Conservation (phyloP, 306 rosid genomes). For the Gastrolobium villosum region DNA sequence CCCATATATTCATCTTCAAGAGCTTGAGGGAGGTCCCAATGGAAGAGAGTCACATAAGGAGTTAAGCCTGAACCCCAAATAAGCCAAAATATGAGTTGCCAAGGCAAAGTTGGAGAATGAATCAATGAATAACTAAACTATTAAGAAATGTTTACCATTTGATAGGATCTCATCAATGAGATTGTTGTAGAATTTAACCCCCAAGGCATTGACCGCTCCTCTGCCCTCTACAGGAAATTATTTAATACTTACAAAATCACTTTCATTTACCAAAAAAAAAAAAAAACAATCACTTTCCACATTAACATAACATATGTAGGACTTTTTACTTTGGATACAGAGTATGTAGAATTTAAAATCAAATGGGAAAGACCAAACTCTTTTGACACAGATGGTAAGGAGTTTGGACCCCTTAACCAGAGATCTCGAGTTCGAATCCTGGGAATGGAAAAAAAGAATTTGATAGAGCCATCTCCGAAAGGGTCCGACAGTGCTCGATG, state of each 20-base stretch:
- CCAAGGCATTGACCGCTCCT: constrained; percentile 45
- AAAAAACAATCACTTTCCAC: too few relatives aligned
- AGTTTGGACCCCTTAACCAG: too few relatives aligned
- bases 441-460: too few relatives aligned
- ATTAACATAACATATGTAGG: too few relatives aligned
- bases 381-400: too few relatives aligned
- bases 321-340: too few relatives aligned
- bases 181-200: constrained; percentile 63
- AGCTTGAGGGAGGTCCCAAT: constrained; percentile 67
- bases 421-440: too few relatives aligned
- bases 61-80: constrained; percentile 39
- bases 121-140: neutral
- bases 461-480: too few relatives aligned
- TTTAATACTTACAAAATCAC: too few relatives aligned
- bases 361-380: neutral
- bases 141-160: constrained; percentile 51
- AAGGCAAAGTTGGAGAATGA: neutral
- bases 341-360: neutral
- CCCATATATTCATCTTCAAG: constrained; percentile 64
- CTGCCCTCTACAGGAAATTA: constrained; percentile 49
- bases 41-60: constrained; percentile 65
- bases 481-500: too few relatives aligned
- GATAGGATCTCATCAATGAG: constrained; percentile 59
- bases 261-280: too few relatives aligned
- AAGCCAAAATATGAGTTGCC: constrained; percentile 13